Percentiles rank a stretch among this genome's conserved stretches.
Evolutionary conservation across 495 filamentous ascomycete genomes (phyloP).

Genomic region (Apiosordaria backusii): DNA sequence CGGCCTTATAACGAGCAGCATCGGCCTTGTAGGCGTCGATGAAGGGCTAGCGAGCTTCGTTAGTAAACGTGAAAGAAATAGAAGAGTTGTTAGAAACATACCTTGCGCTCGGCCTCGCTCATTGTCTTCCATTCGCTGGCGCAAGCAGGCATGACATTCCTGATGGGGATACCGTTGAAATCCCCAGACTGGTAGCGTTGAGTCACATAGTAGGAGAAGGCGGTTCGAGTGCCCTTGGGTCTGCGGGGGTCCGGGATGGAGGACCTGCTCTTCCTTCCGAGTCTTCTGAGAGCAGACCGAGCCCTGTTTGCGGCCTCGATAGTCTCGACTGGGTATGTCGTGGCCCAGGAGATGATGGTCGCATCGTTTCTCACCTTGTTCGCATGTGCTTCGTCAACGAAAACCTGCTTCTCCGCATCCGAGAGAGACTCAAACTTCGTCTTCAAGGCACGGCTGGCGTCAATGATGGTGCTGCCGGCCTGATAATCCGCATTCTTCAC

Average conservation of each 20-base stretch:
- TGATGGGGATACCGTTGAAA: conserved; percentile 32
- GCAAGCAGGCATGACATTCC: conserved; percentile 34
- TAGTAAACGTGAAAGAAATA: not conserved
- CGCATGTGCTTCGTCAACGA: conserved; percentile 45
- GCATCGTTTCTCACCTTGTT: conserved; percentile 46
- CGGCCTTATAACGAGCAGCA: not conserved
- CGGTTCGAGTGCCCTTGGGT: conserved; percentile 43
- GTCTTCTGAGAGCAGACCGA: conserved; percentile 46
- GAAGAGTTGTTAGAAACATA: conserved; percentile 23
- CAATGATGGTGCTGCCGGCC: not conserved
- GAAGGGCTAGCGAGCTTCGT: not conserved
- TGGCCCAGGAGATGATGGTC: conserved; percentile 56
- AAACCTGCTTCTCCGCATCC: conserved; percentile 30
- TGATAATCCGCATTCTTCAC: conserved; percentile 1
- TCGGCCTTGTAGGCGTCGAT: not conserved
- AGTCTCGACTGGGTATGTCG: conserved; percentile 50
- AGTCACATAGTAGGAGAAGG: conserved; percentile 46
- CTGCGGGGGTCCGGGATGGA: conserved; percentile 56
- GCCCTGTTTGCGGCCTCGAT: conserved; percentile 64
- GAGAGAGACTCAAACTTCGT: conserved; percentile 29
- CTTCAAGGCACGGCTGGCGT: not conserved
- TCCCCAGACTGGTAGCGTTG: conserved; percentile 50
- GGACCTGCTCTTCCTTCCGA: conserved; percentile 4
- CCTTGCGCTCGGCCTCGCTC: conserved; percentile 47
- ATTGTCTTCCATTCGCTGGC: conserved; percentile 54